These are phyloP conservation scores for Friedmanniomyces simplex DNA, from an alignment of 495 filamentous ascomycete species.

Conservation along the genomic window DNA sequence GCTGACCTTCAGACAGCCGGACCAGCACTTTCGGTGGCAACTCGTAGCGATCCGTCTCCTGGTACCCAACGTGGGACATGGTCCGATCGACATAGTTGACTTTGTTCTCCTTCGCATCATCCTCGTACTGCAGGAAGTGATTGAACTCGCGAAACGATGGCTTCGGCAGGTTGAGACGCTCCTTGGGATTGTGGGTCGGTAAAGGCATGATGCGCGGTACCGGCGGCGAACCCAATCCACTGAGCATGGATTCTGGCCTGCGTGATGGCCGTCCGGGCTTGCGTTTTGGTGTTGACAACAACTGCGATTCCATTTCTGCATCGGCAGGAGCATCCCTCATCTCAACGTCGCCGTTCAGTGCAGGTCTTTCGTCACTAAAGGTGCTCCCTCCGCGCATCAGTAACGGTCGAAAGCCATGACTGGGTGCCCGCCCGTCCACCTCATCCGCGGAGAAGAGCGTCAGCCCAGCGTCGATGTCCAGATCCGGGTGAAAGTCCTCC, in stretches of 20 bases:
- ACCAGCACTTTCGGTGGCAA: constrained; percentile 67
- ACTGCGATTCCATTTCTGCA: neutral
- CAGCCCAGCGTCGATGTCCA: constrained; percentile 74
- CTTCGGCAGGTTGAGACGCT: constrained; percentile 55
- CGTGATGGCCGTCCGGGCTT: constrained; percentile 53
- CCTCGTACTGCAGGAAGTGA: constrained; percentile 51
- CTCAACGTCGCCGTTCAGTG: constrained; percentile 13
- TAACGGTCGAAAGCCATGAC: constrained; percentile 20
- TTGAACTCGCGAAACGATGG: constrained; percentile 48
- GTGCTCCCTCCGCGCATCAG: constrained; percentile 5
- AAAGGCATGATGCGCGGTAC: constrained; percentile 49
- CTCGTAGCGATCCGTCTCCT: constrained; percentile 80
- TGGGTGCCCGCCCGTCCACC: constrained; percentile 55
- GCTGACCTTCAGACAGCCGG: constrained; percentile 57
- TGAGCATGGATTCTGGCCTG: constrained; percentile 49
- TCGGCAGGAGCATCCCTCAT: constrained; percentile 15
- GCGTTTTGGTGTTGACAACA: constrained; percentile 39
- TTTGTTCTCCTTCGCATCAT: constrained; percentile 45
- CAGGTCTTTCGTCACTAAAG: neutral
- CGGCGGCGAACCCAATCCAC: constrained; percentile 48
- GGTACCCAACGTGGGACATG: constrained; percentile 91
- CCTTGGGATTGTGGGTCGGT: constrained; percentile 56
- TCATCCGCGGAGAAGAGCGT: constrained; percentile 71
- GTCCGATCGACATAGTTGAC: constrained; percentile 74
- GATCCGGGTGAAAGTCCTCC: constrained; percentile 92